phyloP scores from a whole-genome alignment of 139 green algal species.

The Chlamydomonas asymmetrica region DNA sequence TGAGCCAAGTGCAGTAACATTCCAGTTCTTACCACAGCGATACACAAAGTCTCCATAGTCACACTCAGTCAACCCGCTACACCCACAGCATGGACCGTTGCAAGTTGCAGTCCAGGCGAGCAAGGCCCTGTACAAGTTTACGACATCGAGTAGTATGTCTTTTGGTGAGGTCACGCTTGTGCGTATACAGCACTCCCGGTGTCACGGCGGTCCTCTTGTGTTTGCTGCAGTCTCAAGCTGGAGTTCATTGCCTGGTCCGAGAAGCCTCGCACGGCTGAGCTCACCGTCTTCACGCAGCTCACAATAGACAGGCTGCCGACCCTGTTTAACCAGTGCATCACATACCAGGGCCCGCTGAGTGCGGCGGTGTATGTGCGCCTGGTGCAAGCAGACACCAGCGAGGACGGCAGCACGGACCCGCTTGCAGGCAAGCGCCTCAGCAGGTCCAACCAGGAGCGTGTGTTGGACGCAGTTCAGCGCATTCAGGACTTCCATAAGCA shows the following conservation, averaged over 20 bases:
- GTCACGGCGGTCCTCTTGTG: background rate
- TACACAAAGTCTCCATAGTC: background rate
- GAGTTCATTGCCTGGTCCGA: conserved; percentile 23
- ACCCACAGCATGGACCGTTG: background rate
- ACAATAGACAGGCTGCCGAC: conserved; percentile 37
- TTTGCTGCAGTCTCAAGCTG: conserved; percentile 29
- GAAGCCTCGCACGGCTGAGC: conserved; percentile 6
- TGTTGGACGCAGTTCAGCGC: too few species aligned
- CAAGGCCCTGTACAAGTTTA: background rate
- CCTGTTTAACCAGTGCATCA: conserved; percentile 40
- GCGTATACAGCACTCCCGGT: background rate
- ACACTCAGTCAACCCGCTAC: background rate
- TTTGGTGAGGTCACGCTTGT: background rate
- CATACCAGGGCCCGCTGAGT: conserved; percentile 34
- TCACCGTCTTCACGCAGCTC: conserved; percentile 48
- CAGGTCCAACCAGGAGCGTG: too few species aligned
- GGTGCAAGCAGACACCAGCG: too few species aligned
- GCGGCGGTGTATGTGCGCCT: conserved; percentile 37
- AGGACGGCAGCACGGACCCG: too few species aligned
- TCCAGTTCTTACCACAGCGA: background rate
- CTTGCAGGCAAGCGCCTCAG: too few species aligned
- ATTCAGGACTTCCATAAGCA: too few species aligned
- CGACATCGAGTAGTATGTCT: background rate
- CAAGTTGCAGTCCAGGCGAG: background rate
- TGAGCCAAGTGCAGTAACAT: background rate